phyloP scores from a whole-genome alignment of 2,329 filamentous ascomycete genomes.

The Trichoderma gracile region DNA sequence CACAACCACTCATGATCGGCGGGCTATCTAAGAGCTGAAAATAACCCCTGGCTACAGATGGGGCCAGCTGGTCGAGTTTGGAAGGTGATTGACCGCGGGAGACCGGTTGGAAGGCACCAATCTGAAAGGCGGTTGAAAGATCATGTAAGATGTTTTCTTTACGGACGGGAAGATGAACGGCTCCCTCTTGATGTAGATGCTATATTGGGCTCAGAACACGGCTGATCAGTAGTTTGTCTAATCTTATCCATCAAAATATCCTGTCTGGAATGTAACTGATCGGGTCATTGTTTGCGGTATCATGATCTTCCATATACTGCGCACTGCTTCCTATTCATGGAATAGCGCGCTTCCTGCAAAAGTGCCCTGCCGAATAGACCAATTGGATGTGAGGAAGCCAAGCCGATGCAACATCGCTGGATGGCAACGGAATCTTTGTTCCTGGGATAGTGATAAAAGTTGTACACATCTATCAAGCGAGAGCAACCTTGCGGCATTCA shows the following conservation, averaged over 20 bases:
- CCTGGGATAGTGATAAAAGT: not conserved
- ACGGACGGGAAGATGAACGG: too few species aligned
- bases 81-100: not conserved
- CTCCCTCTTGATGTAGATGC: too few species aligned
- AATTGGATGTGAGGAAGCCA: not conserved
- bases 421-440: not conserved
- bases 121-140: not conserved
- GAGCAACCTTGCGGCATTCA: too few species aligned
- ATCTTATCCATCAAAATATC: too few species aligned
- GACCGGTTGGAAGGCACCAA: not conserved
- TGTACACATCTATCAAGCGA: too few species aligned
- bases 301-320: not conserved
- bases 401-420: not conserved
- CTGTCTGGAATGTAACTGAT: not conserved
- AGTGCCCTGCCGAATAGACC: not conserved
- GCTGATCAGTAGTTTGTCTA: too few species aligned
- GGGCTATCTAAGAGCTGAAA: not conserved
- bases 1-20: constrained; percentile 2
- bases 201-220: too few species aligned
- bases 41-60: not conserved
- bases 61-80: constrained; percentile 2
- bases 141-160: too few species aligned
- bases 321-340: constrained; percentile 20
- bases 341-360: constrained; percentile 4
- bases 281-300: not conserved